Conservation (phyloP, 257 asterid genomes). For the Verbascum thapsus region DNA sequence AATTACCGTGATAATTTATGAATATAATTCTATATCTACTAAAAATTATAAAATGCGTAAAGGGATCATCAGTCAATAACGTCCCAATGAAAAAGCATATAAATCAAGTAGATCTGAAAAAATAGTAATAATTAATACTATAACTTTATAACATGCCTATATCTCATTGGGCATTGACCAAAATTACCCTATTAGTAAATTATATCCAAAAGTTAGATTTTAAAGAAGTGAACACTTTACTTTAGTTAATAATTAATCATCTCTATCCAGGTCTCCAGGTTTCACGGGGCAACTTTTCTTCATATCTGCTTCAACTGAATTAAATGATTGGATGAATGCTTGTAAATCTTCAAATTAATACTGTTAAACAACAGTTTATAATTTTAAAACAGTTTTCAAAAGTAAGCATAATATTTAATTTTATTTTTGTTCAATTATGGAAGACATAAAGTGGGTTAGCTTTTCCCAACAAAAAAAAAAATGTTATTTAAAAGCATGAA, state of each 20-base stretch:
- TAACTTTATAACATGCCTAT: too few species aligned
- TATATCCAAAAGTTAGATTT: not conserved
- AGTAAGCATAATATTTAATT: slow-evolving; percentile 21
- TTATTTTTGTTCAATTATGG: slow-evolving; percentile 30
- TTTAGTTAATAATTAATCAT: slow-evolving; percentile 22
- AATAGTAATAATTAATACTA: too few species aligned
- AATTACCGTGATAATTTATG: too few species aligned
- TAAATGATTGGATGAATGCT: slow-evolving; percentile 33
- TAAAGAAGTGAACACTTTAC: slow-evolving; percentile 28
- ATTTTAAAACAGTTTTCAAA: slow-evolving; percentile 18
- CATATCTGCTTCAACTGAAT: slow-evolving; percentile 27
- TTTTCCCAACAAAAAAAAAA: slow-evolving; percentile 29
- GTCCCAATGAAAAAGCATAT: not conserved
- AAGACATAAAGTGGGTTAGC: slow-evolving; percentile 54
- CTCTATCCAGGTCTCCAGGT: slow-evolving; percentile 26
- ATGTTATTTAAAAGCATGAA: not conserved
- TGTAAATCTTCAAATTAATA: slow-evolving; percentile 20
- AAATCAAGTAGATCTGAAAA: not conserved
- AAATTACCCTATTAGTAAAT: not conserved
- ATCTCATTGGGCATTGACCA: not conserved
- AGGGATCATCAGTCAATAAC: too few species aligned
- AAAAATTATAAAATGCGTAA: too few species aligned
- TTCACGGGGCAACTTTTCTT: slow-evolving; percentile 12
- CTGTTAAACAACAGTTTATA: not conserved
- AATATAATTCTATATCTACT: too few species aligned